Conservation (phyloP, 148 eudicot species). For the Beta vulgaris region DNA sequence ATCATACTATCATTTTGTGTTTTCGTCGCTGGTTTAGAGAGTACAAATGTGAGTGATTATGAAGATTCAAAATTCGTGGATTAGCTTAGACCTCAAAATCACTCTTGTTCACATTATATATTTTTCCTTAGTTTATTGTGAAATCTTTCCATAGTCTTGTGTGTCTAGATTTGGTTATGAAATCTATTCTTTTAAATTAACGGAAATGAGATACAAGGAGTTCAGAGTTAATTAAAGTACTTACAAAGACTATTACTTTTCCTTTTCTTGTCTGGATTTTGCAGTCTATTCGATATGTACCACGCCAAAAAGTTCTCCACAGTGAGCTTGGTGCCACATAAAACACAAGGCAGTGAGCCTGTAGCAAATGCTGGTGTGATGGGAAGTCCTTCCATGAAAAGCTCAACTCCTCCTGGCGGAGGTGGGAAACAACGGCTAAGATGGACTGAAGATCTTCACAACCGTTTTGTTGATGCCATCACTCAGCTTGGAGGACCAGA, state of each 20-base stretch:
- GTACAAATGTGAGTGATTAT: background rate
- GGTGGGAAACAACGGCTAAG: constrained; percentile 58
- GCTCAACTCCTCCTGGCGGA: constrained; percentile 42
- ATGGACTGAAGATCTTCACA: constrained; percentile 71
- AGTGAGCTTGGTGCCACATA: constrained; percentile 48
- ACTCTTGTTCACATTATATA: too few relatives aligned
- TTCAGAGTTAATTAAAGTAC: background rate
- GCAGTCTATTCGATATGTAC: constrained; percentile 41
- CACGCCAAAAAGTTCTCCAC: constrained; percentile 47
- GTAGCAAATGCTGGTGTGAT: constrained; percentile 32
- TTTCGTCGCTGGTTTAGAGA: background rate
- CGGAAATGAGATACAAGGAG: background rate
- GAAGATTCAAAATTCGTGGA: background rate
- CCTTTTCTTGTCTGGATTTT: constrained; percentile 4
- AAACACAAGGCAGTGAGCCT: constrained; percentile 47
- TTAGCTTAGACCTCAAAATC: too few relatives aligned
- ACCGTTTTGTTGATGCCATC: constrained; percentile 68
- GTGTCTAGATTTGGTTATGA: background rate
- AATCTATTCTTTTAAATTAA: too few relatives aligned
- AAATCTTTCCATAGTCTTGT: background rate
- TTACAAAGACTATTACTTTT: background rate
- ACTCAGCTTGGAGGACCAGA: constrained; percentile 84
- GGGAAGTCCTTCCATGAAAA: constrained; percentile 41
- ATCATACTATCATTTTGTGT: background rate
- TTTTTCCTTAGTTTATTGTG: background rate